A percentile compares a stretch with the other conserved stretches of the same genome.
Evolutionary conservation across 371 early-diverging fungal species (phyloP).

Genomic region (Circinella minor): DNA sequence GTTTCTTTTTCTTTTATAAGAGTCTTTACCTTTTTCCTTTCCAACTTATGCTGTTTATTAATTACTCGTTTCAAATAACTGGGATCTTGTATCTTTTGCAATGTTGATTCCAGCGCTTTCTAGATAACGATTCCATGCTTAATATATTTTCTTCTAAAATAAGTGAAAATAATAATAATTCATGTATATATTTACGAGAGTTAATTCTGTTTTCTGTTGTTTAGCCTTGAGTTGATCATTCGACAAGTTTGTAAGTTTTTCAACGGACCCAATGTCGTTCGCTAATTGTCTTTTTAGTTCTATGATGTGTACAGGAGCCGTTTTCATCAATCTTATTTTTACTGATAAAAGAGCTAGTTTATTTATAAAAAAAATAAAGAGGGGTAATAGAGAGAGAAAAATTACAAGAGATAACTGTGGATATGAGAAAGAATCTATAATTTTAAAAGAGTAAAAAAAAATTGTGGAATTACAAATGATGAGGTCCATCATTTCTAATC

Average conservation of each 20-base stretch:
- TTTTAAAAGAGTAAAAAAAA: no score
- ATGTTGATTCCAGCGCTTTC: neutral
- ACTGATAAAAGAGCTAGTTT: no score
- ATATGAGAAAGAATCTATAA: no score
- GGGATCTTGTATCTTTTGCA: conserved; percentile 1
- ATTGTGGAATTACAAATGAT: neutral
- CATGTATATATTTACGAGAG: neutral
- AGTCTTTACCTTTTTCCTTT: conserved; percentile 9
- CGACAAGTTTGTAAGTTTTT: neutral
- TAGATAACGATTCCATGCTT: neutral
- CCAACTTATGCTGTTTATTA: conserved; percentile 5
- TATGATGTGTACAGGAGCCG: conserved; percentile 2
- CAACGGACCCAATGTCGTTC: neutral
- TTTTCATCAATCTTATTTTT: no score
- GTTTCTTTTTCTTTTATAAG: no score
- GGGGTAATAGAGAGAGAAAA: no score
- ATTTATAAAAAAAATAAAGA: no score
- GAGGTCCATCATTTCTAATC: neutral
- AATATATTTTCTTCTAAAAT: no score
- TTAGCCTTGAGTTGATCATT: neutral
- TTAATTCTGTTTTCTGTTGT: neutral
- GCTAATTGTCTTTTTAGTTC: conserved; percentile 3
- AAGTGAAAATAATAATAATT: neutral
- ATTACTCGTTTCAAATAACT: neutral
- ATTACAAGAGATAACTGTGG: no score